Base-by-base conservation (phyloP, 2,329 filamentous ascomycete genomes). In the Fusarium sp. region DNA sequence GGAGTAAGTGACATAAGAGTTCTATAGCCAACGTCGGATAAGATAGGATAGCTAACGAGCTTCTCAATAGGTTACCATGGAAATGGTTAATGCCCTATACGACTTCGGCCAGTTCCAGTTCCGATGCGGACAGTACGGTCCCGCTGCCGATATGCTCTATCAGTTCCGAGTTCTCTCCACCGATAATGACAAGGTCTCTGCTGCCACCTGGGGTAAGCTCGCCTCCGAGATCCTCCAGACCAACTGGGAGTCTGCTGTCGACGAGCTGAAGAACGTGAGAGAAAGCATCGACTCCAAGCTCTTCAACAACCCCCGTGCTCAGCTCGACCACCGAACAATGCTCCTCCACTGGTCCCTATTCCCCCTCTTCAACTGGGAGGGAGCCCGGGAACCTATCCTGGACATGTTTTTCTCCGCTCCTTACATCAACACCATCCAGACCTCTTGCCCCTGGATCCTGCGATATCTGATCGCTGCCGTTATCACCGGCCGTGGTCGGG, bases 391-490 rank as follows among this genome's bases (percentile, higher is more conserved):
- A 78, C 88, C 89, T 73, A 88, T 99, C 74, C 93, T 96, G 77
- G 96, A 99, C 75, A 90, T 98, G 79, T 96, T 97, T 87, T 98
- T 99, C 88, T 96, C 92, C 69, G 92, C 94, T 69, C 88, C 93
- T 74, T 99, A 93, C 87, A 99, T 99, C 89, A 99, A 98, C 88
- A 98, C 95, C 75, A 97, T 99, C 80, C 96, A 99, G 87, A 97
- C 96, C 61, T 91, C 90, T 75, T 97, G 94, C 85, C 95, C 96
- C 9, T 99, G 96, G 96, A 90, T 97, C 69, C 87, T 99, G 75
- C 91, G 96, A 73, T 99, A 99, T 82, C 87, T 99, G 60, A 90
- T 94, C 63, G 94, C 94, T 48, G 92, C 95, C 71, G 95, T 99
- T 75, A 97, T 99, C 80, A 97, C 94, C 66, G 96, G 95, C 83